phyloP scores from a whole-genome alignment of 805 yeast species.

The Wickerhamomyces silvicola region DNA sequence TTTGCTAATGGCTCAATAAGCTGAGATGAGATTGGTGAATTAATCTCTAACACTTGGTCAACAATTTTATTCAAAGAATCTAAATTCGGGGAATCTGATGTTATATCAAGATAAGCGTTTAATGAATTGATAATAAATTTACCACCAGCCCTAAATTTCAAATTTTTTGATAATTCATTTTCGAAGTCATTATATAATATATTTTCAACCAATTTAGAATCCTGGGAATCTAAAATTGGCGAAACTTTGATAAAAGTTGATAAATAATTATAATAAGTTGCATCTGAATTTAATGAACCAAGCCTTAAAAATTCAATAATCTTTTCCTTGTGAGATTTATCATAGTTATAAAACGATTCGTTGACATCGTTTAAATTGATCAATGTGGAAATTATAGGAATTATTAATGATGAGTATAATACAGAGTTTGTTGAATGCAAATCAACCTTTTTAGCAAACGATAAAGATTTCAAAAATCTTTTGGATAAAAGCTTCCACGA shows the following conservation, averaged over 20 bases:
- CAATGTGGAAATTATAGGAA: conserved; percentile 45
- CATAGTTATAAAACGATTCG: conserved; percentile 48
- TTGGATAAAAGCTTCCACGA: conserved; percentile 27
- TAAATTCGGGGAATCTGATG: conserved; percentile 5
- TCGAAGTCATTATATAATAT: conserved; percentile 24
- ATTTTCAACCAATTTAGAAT: conserved; percentile 19
- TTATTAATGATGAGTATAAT: conserved; percentile 38
- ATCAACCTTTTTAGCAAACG: conserved; percentile 24
- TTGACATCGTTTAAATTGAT: conserved; percentile 37
- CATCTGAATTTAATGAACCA: conserved; percentile 49
- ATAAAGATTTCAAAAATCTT: conserved; percentile 26
- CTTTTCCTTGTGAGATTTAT: conserved; percentile 39
- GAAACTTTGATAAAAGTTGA: conserved; percentile 16
- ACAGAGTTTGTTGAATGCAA: conserved; percentile 28
- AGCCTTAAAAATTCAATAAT: conserved; percentile 40
- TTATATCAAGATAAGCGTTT: conserved; percentile 20
- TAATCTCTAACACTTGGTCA: conserved; percentile 14
- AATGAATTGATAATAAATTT: conserved; percentile 27
- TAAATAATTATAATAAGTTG: conserved; percentile 37
- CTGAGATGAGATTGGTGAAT: conserved; percentile 10
- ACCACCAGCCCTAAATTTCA: conserved; percentile 25
- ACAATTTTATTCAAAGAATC: conserved; percentile 5
- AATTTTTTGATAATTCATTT: conserved; percentile 23
- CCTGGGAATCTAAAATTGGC: conserved; percentile 11
- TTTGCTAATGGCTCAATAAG: conserved; percentile 18